These are phyloP conservation scores for Ascosphaera acerosa DNA, from an alignment of 2,329 filamentous ascomycete genomes.

Conservation along the genomic window DNA sequence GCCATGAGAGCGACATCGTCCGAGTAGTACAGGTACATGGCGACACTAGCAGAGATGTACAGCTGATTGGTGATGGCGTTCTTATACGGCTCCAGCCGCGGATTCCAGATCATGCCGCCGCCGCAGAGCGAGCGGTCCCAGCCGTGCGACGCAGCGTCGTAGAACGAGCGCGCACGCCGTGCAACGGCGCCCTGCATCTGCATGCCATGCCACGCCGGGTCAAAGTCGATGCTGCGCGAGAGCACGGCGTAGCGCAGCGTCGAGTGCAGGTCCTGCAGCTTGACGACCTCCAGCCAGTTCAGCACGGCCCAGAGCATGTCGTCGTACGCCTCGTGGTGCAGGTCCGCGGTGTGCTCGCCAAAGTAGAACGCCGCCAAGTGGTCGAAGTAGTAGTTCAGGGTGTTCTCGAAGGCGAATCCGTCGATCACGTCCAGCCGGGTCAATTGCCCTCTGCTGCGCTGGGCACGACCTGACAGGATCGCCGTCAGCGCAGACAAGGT, in stretches of 20 bases:
- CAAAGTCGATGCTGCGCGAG: conserved; percentile 7
- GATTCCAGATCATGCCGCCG: conserved; percentile 84
- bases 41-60: conserved; percentile 58
- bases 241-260: conserved; percentile 28
- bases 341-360: conserved; percentile 51
- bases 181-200: conserved; percentile 55
- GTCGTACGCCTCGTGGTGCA: conserved; percentile 62
- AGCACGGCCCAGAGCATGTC: conserved; percentile 92
- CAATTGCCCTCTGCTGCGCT: not conserved
- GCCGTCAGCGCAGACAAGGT: conserved; percentile 43
- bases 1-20: conserved; percentile 35
- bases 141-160: conserved; percentile 49
- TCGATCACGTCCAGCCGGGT: conserved; percentile 16
- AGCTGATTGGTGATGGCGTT: conserved; percentile 92
- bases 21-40: conserved; percentile 77
- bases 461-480: conserved; percentile 11
- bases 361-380: conserved; percentile 61
- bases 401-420: conserved; percentile 37
- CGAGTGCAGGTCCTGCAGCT: conserved; percentile 49
- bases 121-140: conserved; percentile 64
- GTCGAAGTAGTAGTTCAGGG: conserved; percentile 60
- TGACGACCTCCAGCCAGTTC: conserved; percentile 63
- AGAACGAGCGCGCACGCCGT: conserved; percentile 63
- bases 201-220: conserved; percentile 41
- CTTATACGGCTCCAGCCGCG: conserved; percentile 58